Evolutionary conservation across 345 rosid genomes (phyloP).

Genomic region (Brassica cretica): DNA sequence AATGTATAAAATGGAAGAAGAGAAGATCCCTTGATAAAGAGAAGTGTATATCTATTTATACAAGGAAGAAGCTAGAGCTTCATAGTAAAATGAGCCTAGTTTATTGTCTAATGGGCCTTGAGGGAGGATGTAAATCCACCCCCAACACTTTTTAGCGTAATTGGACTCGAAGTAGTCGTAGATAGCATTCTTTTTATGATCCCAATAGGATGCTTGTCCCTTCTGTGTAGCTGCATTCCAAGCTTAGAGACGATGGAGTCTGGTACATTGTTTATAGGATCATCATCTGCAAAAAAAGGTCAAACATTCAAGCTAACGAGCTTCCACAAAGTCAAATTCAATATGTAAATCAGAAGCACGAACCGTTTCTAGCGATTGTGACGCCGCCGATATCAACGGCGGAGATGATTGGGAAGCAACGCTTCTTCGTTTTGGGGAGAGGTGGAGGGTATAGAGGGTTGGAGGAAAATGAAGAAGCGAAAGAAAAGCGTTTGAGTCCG

Average conservation of each 20-base stretch:
- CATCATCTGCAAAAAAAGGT: slow-evolving; percentile 57
- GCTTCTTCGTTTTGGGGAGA: slow-evolving; percentile 43
- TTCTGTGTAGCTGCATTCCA: slow-evolving; percentile 83
- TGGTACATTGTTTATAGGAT: slow-evolving; percentile 90
- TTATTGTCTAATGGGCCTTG: no score
- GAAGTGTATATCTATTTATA: no score
- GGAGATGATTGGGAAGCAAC: slow-evolving; percentile 57
- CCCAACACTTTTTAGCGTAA: slow-evolving; percentile 31
- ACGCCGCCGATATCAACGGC: slow-evolving; percentile 72
- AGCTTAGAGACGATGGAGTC: slow-evolving; percentile 80
- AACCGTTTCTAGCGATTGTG: slow-evolving; percentile 72
- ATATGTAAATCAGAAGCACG: not conserved
- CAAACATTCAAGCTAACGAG: not conserved
- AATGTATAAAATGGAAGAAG: no score
- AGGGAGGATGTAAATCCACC: no score
- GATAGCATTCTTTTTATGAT: slow-evolving; percentile 78
- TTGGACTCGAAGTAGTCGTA: slow-evolving; percentile 76
- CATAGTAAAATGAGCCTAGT: no score
- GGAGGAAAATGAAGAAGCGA: slow-evolving; percentile 49
- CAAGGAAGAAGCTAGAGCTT: no score
- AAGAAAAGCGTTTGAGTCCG: slow-evolving; percentile 38
- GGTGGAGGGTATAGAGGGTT: slow-evolving; percentile 39
- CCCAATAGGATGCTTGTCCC: slow-evolving; percentile 82
- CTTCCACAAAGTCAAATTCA: no score
- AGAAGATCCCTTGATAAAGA: no score